Conservation (phyloP, 805 yeast genomes). For the Hanseniaspora lachancei region DNA sequence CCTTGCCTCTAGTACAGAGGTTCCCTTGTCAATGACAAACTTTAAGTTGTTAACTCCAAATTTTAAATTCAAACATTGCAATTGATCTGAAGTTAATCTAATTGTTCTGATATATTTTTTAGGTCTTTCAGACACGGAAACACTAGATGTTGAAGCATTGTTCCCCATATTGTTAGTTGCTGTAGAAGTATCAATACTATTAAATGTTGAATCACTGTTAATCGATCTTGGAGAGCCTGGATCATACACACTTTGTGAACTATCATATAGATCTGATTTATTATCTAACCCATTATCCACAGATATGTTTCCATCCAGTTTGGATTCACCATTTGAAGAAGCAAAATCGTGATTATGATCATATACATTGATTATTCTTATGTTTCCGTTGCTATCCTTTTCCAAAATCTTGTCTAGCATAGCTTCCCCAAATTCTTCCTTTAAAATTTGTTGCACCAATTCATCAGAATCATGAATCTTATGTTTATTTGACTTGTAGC, state of each 20-base stretch:
- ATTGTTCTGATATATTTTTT: slow-evolving; percentile 65
- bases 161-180: neutral
- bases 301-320: slow-evolving; percentile 15
- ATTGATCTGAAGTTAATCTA: slow-evolving; percentile 80
- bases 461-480: slow-evolving; percentile 68
- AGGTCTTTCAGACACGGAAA: slow-evolving; percentile 12
- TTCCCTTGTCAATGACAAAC: slow-evolving; percentile 73
- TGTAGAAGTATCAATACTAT: slow-evolving; percentile 14
- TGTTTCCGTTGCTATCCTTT: slow-evolving; percentile 56
- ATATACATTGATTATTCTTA: slow-evolving; percentile 35
- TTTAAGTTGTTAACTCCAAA: slow-evolving; percentile 68
- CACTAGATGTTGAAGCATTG: slow-evolving; percentile 18
- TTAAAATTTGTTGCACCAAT: slow-evolving; percentile 54
- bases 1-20: slow-evolving; percentile 58
- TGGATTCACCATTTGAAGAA: neutral
- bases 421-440: slow-evolving; percentile 58
- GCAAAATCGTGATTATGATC: slow-evolving; percentile 14
- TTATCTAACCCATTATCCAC: slow-evolving; percentile 15
- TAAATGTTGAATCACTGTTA: slow-evolving; percentile 12
- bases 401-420: slow-evolving; percentile 33
- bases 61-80: slow-evolving; percentile 56
- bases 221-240: slow-evolving; percentile 7
- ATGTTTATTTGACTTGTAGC: slow-evolving; percentile 77
- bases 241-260: slow-evolving; percentile 8
- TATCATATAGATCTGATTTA: slow-evolving; percentile 13